Base-by-base conservation (phyloP, 2,329 filamentous ascomycete genomes). In the Aureobasidium sp. region DNA sequence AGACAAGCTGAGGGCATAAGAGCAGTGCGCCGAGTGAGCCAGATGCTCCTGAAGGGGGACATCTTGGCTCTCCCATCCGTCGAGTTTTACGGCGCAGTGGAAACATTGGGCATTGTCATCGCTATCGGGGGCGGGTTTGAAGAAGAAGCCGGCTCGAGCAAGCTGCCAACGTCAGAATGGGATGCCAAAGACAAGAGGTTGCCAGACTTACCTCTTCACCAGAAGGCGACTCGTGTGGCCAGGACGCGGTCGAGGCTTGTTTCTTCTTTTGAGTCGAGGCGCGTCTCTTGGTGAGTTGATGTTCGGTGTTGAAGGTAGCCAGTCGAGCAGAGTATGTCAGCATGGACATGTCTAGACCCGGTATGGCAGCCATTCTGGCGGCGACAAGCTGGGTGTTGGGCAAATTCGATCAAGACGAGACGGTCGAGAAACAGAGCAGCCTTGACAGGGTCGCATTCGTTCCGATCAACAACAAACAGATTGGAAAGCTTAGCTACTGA, bases 91-190 rank as follows among this genome's bases (percentile, higher is more conserved):
- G 65, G 85, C 79, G 77, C 94, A 99, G 41, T 91, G 81, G 74
- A 95, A 97, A 74, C 94, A 99, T 67, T 85, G 84, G 52, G 90
- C 90, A 74, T 97, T 97, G 74, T 99, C 94, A 41, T 87, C 87
- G 70, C 86, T 89, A 51, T 84, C 82, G 57, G 84, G 80, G 15
- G 84, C 85, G 1, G 94, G 93, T 64, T 87, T 84, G 77, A 90
- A 97, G 77, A 88, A 94, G 77, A 99, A 96, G 41, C 94, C 94
- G 62, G 94, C 93, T 70, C 84, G 86, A 5, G 94, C 93, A 69
- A 99, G 87, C 89, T 96, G 71, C 26, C 3, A 1, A 10, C 41
- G 48, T 56, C 20, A 62, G 37, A 15, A 8, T 26, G 2, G 3
- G 9, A 10, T 7, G n/a, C 8, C 15, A 32, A 5, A 17, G 29